Conservation (phyloP, 345 rosid species). For the Citrus unshiu region DNA sequence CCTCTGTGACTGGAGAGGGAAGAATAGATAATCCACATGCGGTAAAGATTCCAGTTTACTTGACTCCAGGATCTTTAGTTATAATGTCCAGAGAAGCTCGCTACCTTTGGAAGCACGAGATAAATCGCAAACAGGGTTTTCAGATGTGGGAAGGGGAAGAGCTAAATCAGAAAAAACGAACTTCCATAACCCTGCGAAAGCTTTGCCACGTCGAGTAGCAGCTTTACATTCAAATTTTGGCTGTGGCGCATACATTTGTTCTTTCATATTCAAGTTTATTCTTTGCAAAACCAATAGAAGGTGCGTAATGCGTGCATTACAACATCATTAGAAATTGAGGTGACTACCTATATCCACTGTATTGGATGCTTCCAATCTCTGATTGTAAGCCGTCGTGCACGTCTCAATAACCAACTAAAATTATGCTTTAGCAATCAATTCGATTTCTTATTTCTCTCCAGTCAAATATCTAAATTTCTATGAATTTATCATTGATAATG, state of each 20-base stretch:
- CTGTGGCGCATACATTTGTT: background rate
- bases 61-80: slow-evolving; percentile 77
- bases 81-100: slow-evolving; percentile 84
- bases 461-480: too few species aligned
- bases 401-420: too few species aligned
- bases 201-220: slow-evolving; percentile 37
- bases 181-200: slow-evolving; percentile 77
- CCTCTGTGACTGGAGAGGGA: slow-evolving; percentile 5
- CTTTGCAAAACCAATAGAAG: background rate
- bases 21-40: slow-evolving; percentile 3
- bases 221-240: background rate
- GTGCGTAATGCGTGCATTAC: background rate
- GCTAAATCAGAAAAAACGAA: slow-evolving; percentile 59
- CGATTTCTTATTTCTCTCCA: too few species aligned
- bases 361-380: background rate
- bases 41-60: slow-evolving; percentile 44
- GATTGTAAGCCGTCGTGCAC: background rate
- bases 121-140: slow-evolving; percentile 78
- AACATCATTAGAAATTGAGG: background rate
- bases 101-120: slow-evolving; percentile 86
- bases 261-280: background rate
- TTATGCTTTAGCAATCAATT: too few species aligned
- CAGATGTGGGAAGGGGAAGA: slow-evolving; percentile 78
- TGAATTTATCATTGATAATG: too few species aligned
- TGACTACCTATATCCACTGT: background rate